Evolutionary conservation across 2,329 filamentous ascomycete species (phyloP).

Genomic region (Colletotrichum endophyticum): DNA sequence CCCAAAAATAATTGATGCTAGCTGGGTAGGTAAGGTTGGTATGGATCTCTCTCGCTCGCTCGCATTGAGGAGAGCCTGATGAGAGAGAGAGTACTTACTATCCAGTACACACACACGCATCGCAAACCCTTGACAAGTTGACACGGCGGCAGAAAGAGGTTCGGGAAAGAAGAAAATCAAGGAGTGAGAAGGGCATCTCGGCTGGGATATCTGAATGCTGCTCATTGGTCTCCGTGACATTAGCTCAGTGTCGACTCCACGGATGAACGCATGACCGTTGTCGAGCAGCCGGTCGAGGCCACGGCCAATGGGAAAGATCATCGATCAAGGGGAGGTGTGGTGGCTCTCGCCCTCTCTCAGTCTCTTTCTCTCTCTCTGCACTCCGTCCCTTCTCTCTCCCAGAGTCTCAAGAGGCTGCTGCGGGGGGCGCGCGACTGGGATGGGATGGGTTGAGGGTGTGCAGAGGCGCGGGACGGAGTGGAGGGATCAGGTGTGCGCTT

Average conservation of each 20-base stretch:
- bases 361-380: background rate
- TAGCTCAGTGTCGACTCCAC: constrained; percentile 48
- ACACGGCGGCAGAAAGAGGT: background rate
- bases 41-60: background rate
- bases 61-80: background rate
- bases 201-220: constrained; percentile 40
- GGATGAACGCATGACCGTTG: constrained; percentile 59
- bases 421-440: background rate
- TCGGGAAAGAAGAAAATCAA: constrained; percentile 35
- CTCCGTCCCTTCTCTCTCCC: background rate
- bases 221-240: constrained; percentile 50
- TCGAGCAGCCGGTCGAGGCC: constrained; percentile 29
- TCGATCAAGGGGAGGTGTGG: constrained; percentile 14
- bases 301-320: constrained; percentile 18
- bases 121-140: background rate
- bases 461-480: constrained; percentile 3
- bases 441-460: background rate
- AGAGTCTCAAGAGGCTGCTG: background rate
- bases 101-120: background rate
- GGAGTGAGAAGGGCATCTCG: constrained; percentile 36
- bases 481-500: constrained; percentile 9
- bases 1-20: background rate
- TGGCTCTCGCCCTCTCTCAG: background rate
- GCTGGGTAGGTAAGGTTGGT: background rate
- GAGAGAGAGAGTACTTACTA: background rate